Evolutionary conservation across 768 basidiomycete species (phyloP), one percentile per base, ranked within the genome.

Genomic region (Russula compacta): DNA sequence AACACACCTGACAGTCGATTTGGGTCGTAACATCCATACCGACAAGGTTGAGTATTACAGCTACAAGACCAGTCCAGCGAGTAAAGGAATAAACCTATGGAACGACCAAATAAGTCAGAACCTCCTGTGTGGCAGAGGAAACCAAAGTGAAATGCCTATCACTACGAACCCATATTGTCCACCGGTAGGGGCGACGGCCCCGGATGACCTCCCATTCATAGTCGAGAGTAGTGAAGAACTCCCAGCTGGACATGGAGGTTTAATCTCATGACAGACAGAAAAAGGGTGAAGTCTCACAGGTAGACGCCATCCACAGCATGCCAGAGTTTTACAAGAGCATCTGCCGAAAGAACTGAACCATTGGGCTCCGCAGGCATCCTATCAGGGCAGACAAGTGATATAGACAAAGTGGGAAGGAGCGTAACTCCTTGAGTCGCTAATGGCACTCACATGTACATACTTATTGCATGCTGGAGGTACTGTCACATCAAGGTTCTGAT

Each of bases 121-220:
- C 33, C 15, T 35, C 14, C 3, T 3, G 50, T 50, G 19, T 7
- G 21, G 15, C 19, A 2, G 40, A 1, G 21, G 38, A 12, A n/a
- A 44, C 14, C 14, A n/a, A 51, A n/a, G 17, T 10, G 6, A 35
- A 36, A 17, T 10, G 29, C 17, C 17, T 10, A 6, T 44, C 29
- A n/a, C 5, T 19, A 58, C 58, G 15, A n/a, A 56, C 56, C 56
- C 46, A 56, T 56, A 56, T 56, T 2, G 56, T 48, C 56, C 56
- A 32, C 10, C 46, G 15, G 46, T 47, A 48, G 1, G 35, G 46
- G 24, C 56, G 46, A 48, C 19, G 24, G 10, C 53, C 53, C 14
- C 29, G 29, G 11, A 54, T 33, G 8, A 54, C 17, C 32, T 36
- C 36, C 53, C 40, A 54, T 11, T 54, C 53, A 12, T 32, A 54